Evolutionary conservation across 2,329 filamentous ascomycete genomes (phyloP), one percentile per base, ranked within the genome.

Genomic region (Aspergillus novofumigatus): DNA sequence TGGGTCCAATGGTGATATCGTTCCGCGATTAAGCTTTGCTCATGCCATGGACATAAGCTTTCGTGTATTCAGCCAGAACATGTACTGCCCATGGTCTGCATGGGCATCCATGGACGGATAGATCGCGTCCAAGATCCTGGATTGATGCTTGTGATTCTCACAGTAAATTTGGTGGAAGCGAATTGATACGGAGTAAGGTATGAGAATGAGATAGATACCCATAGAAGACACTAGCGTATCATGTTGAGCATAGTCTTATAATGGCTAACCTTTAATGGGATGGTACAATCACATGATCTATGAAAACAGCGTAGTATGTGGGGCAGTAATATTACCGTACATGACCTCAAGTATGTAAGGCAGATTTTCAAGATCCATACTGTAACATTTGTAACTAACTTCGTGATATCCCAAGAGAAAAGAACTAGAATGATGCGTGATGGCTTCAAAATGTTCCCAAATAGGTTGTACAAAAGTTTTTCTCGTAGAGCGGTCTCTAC

Each of bases 361-460:
- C 23, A 42, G 56, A 52, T 55, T 58, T 63, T 62, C 62, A 23
- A 47, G 6, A 11, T 26, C 49, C 35, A 59, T 59, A 65, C 60
- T 53, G 63, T 67, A 60, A 63, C 56, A 51, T 17, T 59, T 41
- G 56, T 61, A 63, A 58, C 44, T 51, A 53, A 52, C 25, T 26
- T 53, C 52, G 6, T 29, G 47, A 53, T 53, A 51, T 49, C 49
- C 56, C 52, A 60, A 50, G 55, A 50, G 52, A 57, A 47, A 23
- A 53, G 55, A 26, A 55, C 35, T 26, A 47, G 45, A 58, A 56
- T 56, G 54, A 64, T 38, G 56, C 49, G 54, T 47, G 52, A 66
- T 62, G 49, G 61, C 58, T 61, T 66, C 64, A 62, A 56, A 49
- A 60, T 47, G 53, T 28, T 29, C 54, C 59, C 55, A 59, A 42